A percentile compares a stretch with the other conserved stretches of the same genome.
Evolutionary conservation across 1,139 yeast genomes (phyloP).

Genomic region (Saccharomyces hybrid): DNA sequence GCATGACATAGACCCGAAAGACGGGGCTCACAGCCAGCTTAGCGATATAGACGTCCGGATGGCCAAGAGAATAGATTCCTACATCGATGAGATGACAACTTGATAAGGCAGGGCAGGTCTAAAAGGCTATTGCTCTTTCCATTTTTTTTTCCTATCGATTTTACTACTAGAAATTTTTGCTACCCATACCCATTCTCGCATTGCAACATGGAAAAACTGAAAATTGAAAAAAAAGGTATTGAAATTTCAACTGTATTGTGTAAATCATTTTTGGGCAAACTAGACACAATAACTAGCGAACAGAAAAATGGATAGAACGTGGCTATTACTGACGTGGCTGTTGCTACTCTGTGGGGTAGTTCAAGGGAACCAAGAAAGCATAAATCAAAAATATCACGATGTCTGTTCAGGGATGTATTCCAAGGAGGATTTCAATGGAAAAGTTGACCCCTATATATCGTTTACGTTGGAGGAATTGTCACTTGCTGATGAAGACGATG

Average conservation of each 20-base stretch:
- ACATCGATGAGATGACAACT: not conserved
- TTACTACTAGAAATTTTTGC: not conserved
- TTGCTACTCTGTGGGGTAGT: not conserved
- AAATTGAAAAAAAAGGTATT: not conserved
- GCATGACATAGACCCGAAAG: conserved; percentile 41
- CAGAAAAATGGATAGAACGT: not conserved
- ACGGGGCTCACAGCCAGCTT: conserved; percentile 34
- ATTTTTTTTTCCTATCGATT: not conserved
- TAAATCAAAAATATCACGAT: conserved; percentile 4
- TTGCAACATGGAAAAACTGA: not conserved
- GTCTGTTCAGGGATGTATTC: conserved; percentile 86
- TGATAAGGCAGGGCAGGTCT: not conserved
- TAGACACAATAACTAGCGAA: not conserved
- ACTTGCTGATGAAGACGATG: conserved; percentile 23
- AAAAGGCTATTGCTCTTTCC: not conserved
- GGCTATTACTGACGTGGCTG: not conserved
- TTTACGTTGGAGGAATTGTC: conserved; percentile 40
- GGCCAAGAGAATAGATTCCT: conserved; percentile 44
- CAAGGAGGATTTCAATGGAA: conserved; percentile 69
- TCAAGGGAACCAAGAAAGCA: not conserved
- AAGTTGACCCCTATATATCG: conserved; percentile 50
- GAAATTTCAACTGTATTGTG: not conserved
- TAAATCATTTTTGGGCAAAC: not conserved
- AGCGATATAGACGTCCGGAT: conserved; percentile 53
- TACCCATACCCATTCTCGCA: not conserved